phyloP scores from a whole-genome alignment of 163 green algal species.

The Scenedesmus sp. region DNA sequence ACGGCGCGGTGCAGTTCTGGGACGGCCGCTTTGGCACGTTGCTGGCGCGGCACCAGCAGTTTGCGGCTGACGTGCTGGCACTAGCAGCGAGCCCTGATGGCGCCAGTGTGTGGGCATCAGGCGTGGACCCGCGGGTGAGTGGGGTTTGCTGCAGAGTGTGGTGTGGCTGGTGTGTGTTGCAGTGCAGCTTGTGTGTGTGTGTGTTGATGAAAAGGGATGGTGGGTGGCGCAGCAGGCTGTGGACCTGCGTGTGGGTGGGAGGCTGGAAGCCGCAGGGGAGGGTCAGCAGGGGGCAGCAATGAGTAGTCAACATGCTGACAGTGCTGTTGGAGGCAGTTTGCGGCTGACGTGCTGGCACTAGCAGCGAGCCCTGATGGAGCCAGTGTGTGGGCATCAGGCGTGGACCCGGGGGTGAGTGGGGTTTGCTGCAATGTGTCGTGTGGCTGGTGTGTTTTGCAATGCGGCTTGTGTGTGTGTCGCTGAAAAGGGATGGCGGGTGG shows the following conservation, averaged over 20 bases:
- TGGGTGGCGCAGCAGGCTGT: no score
- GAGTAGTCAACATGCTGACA: no score
- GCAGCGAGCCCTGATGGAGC: constrained; percentile 76
- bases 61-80: constrained; percentile 88
- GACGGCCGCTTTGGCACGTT: constrained; percentile 89
- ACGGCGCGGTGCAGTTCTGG: constrained; percentile 90
- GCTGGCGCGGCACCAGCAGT: constrained; percentile 74
- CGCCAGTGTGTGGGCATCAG: constrained; percentile 84
- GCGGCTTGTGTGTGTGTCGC: no score
- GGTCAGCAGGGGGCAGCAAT: no score
- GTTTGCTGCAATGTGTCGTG: not conserved
- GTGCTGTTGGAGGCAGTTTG: no score
- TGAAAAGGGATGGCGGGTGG: no score
- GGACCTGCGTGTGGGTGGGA: no score
- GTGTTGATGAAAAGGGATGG: no score
- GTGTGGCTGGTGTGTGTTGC: not conserved
- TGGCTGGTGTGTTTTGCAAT: not conserved
- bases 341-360: constrained; percentile 89
- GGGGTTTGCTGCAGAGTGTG: not conserved
- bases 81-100: constrained; percentile 82
- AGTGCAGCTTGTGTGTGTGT: no score
- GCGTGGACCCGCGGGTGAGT: constrained; percentile 84
- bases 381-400: constrained; percentile 87
- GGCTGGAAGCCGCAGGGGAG: no score
- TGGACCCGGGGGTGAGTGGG: constrained; percentile 79